Conservation (phyloP, 257 asterid genomes). For the Capsicum chinense region DNA sequence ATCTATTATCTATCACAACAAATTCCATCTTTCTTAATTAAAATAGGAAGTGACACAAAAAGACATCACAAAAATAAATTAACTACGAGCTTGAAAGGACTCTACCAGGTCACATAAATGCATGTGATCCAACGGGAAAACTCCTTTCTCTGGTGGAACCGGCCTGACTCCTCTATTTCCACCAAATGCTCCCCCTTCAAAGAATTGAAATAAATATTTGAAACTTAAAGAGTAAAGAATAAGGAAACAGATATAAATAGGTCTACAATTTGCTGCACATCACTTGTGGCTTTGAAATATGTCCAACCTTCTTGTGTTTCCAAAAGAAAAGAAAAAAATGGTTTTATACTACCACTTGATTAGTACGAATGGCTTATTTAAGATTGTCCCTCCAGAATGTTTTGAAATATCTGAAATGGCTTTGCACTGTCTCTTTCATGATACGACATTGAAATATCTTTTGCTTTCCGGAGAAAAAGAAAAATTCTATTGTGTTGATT, state of each 20-base stretch:
- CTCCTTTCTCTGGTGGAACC: conserved; percentile 95
- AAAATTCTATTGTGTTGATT: too few species aligned
- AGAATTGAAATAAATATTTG: neutral
- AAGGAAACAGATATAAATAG: neutral
- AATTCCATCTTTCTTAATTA: neutral
- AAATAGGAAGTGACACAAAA: neutral
- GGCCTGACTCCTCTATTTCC: conserved; percentile 97
- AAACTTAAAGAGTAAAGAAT: neutral
- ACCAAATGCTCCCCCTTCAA: conserved; percentile 91
- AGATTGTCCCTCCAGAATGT: too few species aligned
- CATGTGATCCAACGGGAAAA: conserved; percentile 92
- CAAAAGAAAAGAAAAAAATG: conserved; percentile 4
- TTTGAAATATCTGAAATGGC: too few species aligned
- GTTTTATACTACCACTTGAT: too few species aligned
- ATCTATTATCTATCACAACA: neutral
- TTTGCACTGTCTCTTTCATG: too few species aligned
- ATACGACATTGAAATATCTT: too few species aligned
- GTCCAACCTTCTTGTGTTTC: too few species aligned
- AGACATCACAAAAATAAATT: conserved; percentile 10
- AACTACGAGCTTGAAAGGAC: neutral
- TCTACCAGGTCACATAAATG: conserved; percentile 88
- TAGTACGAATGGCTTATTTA: too few species aligned
- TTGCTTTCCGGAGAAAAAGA: too few species aligned
- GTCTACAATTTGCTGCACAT: neutral
- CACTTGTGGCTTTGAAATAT: neutral